Base-by-base conservation (phyloP, 1,139 yeast species). In the Geotrichum bryndzae region DNA sequence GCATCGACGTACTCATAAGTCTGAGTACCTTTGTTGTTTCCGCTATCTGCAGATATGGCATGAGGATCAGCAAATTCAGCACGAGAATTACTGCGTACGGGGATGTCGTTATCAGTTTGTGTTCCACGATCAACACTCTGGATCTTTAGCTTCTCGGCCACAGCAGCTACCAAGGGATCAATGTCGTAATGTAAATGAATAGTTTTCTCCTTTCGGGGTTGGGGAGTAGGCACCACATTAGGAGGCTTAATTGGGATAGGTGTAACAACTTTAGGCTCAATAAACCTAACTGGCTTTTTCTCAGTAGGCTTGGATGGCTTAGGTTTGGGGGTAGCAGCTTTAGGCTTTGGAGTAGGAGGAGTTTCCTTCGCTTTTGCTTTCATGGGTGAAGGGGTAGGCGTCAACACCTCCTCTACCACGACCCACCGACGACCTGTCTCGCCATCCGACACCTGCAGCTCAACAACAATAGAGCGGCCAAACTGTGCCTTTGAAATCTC, bases 391-490 rank as follows among this genome's bases (percentile, higher is more conserved):
- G 73, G 74, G 13, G 62, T 64, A 7, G 74, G 73, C 29, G 66
- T 61, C 38, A 71, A 60, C 6, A 72, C 63, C 62, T 90, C 96
- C 65, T 91, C 89, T 8, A 90, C 80, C 15, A 89, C 83, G 33
- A 89, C 82, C 96, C 96, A 90, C 71, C 90, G 88, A 68, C 88
- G 88, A 66, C 88, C 88, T 15, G 63, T 63, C 41, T 69, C 70
- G 13, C 70, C 70, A 7, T 70, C 67, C 50, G 66, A 63, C 10
- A 70, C 76, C 27, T 79, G 80, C 63, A 88, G 86, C 67, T 87
- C 92, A 4, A 87, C 82, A 5, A 90, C 89, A 61, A 90, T 79
- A 0, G 96, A 85, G 64, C 95, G 81, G 6, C 97, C 97, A 77
- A 90, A 90, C 1, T 86, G 74, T 41, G 82, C 81, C 72, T 88